Percentiles rank a stretch among this genome's conserved stretches.
These are phyloP conservation scores for Monilinia vaccinii-corymbosi DNA, from an alignment of 2,329 filamentous ascomycete species.

Conservation along the genomic window DNA sequence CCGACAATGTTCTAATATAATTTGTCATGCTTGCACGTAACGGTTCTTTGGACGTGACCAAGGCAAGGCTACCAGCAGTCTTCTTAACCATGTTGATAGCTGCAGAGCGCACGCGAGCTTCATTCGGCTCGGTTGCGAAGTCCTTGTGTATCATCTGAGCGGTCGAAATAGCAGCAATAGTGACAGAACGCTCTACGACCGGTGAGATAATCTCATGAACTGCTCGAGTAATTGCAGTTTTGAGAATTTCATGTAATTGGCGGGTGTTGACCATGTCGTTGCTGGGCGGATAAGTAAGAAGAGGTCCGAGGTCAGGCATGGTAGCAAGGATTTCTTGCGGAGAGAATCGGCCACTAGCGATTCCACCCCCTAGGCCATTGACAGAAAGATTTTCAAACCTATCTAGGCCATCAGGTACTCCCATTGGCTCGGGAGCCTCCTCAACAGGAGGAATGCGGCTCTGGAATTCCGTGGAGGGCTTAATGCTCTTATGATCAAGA, in stretches of 20 bases:
- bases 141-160: conserved; percentile 94
- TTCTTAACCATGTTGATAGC: conserved; percentile 93
- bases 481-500: conserved; percentile 85
- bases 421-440: conserved; percentile 44
- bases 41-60: conserved; percentile 98
- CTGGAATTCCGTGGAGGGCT: conserved; percentile 78
- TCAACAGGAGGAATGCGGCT: conserved; percentile 58
- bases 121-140: conserved; percentile 86
- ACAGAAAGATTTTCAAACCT: conserved; percentile 76
- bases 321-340: conserved; percentile 68
- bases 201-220: conserved; percentile 95
- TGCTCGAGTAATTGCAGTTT: conserved; percentile 76
- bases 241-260: conserved; percentile 67
- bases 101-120: conserved; percentile 74
- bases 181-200: conserved; percentile 94
- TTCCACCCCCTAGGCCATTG: conserved; percentile 60
- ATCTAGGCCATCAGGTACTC: conserved; percentile 59
- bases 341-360: conserved; percentile 64
- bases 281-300: conserved; percentile 71
- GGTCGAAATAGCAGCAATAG: conserved; percentile 94
- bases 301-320: conserved; percentile 73
- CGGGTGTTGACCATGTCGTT: conserved; percentile 67
- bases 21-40: conserved; percentile 95
- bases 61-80: conserved; percentile 82
- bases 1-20: conserved; percentile 70